Percentiles rank a stretch among this genome's conserved stretches.
Evolutionary conservation across 2,329 filamentous ascomycete genomes (phyloP).

Genomic region (Talaromyces sp.): DNA sequence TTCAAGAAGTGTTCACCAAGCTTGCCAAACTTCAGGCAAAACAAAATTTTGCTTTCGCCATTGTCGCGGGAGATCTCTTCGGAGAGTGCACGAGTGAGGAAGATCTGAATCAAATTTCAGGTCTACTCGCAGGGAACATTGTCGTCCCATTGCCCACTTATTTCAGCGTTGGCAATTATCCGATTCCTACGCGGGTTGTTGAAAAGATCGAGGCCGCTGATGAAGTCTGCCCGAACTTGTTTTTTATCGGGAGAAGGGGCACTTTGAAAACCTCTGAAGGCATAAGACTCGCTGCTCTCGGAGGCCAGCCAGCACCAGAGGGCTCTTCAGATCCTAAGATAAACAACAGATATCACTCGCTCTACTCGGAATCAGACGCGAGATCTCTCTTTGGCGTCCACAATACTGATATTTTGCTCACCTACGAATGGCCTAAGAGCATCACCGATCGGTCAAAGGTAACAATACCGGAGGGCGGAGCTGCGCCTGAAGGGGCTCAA

Average conservation of each 20-base stretch:
- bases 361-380: conserved; percentile 71
- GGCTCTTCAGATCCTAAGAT: conserved; percentile 36
- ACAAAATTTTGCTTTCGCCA: conserved; percentile 79
- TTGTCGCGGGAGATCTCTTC: conserved; percentile 82
- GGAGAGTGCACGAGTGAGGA: conserved; percentile 40
- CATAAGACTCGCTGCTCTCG: conserved; percentile 78
- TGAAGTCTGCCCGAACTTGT: conserved; percentile 82
- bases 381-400: conserved; percentile 70
- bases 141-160: conserved; percentile 77
- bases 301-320: conserved; percentile 61
- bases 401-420: conserved; percentile 79
- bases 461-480: conserved; percentile 50
- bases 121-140: conserved; percentile 68
- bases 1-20: conserved; percentile 72
- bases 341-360: conserved; percentile 65
- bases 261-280: conserved; percentile 86
- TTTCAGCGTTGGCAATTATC: conserved; percentile 71
- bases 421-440: conserved; percentile 74
- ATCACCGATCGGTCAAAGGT: conserved; percentile 66
- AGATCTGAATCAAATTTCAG: conserved; percentile 56
- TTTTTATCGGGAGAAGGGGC: conserved; percentile 81
- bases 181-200: conserved; percentile 66
- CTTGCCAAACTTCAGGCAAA: conserved; percentile 75
- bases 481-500: conserved; percentile 52
- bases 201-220: conserved; percentile 68